These are phyloP conservation scores for Cetradonia linearis DNA, from an alignment of 495 filamentous ascomycete genomes.

Conservation along the genomic window DNA sequence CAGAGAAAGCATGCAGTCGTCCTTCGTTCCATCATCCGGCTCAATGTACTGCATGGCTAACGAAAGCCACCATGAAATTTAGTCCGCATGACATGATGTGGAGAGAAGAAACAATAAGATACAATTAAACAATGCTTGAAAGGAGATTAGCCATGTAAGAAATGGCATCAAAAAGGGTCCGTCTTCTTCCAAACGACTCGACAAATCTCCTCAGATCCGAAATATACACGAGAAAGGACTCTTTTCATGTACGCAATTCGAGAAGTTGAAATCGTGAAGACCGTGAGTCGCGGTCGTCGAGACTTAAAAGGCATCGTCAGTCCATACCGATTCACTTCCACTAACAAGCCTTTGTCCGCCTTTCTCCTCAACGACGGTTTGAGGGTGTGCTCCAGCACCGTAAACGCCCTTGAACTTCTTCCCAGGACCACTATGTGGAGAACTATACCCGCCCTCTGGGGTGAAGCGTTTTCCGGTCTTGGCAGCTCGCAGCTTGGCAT, in stretches of 20 bases:
- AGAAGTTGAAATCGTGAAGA: not conserved
- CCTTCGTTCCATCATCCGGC: conserved; percentile 5
- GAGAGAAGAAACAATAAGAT: not conserved
- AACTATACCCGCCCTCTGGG: conserved; percentile 44
- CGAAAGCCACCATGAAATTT: not conserved
- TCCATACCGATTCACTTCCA: conserved; percentile 43
- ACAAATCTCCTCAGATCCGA: not conserved
- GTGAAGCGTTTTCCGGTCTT: conserved; percentile 48
- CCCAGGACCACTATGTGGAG: conserved; percentile 34
- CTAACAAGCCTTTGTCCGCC: conserved; percentile 35
- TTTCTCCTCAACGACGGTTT: conserved; percentile 25
- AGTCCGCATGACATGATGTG: not conserved
- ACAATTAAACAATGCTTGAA: conserved; percentile 2
- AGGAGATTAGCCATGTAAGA: not conserved
- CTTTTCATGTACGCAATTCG: not conserved
- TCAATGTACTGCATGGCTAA: not conserved
- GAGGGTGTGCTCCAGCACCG: conserved; percentile 37
- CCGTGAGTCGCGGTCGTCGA: not conserved
- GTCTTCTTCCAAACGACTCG: not conserved
- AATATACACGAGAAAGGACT: conserved; percentile 11
- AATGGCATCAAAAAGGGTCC: not conserved
- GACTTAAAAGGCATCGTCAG: conserved; percentile 32
- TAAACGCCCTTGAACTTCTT: conserved; percentile 48
- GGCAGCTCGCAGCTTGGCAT: conserved; percentile 61
- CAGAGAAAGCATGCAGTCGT: not conserved